Evolutionary conservation across 306 rosid species (phyloP), one percentile per base, ranked within the genome.

Genomic region (Erythrophleum fordii): DNA sequence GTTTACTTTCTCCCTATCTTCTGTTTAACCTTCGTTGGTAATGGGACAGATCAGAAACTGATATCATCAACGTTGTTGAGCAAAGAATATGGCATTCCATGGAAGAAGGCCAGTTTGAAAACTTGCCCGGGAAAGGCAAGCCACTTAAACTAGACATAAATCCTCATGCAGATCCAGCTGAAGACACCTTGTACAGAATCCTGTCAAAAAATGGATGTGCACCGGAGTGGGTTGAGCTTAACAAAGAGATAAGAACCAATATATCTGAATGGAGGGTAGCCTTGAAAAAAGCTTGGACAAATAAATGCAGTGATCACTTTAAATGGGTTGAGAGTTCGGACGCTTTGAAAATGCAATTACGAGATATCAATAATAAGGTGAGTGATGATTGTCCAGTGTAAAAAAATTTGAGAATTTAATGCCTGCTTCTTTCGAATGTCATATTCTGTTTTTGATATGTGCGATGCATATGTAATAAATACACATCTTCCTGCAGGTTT

Each of bases 141-240:
- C 98, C 97, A 1, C 90, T 91, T 11, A 87, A 92, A 75, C 89
- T 88, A 1, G 86, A 77, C 29, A 83, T 75, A 7, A 94, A 94
- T 81, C 97, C 98, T 78, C 97, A 94, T 45, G 98, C 92, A 2
- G 97, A 94, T 84, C 93, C 98, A 58, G 97, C 97, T 44, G 97
- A 91, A 62, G 98, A 94, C 83, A 91, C 98, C 41, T 41, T 94
- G 74, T 90, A 94, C 69, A 77, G 97, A 60, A 88, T 94, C 71
- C 90, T 92, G 20, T 91, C 97, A 0, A 91, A 90, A 81, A 94
- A 94, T 58, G 91, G 92, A 13, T 94, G 97, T 51, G 95, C 97
- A 3, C 98, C 97, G 0, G 93, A 90, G 80, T 94, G 97, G 97
- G 91, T 92, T 69, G 95, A 91, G 72, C 98, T 92, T 84, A 94